Evolutionary conservation across 179 eudicot species (phyloP).

Genomic region (Heliamphora pulchella): DNA sequence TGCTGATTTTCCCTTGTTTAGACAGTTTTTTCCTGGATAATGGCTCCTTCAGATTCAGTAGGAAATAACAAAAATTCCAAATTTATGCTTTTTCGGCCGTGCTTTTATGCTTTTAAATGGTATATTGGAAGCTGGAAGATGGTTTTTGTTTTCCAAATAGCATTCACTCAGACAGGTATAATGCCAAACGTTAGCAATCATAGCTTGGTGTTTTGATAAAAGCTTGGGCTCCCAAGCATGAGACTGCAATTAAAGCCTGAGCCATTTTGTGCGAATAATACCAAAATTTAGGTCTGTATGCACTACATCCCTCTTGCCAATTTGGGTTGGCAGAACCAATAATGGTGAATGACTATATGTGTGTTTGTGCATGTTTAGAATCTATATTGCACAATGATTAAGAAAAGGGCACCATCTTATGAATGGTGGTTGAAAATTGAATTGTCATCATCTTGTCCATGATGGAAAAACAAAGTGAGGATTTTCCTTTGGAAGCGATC

Average conservation of each 20-base stretch:
- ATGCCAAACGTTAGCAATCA: background rate
- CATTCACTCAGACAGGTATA: background rate
- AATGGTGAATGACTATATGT: background rate
- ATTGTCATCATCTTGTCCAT: background rate
- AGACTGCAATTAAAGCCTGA: background rate
- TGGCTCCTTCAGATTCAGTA: background rate
- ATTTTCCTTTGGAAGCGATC: background rate
- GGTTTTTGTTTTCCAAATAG: background rate
- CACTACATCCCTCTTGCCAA: background rate
- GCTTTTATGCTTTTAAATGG: background rate
- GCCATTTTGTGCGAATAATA: background rate
- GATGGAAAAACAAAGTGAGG: background rate
- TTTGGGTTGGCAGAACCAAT: background rate
- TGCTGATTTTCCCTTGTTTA: too few relatives aligned
- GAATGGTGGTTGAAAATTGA: constrained; percentile 7
- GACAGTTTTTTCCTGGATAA: background rate
- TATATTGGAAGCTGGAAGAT: background rate
- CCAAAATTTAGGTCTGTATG: background rate
- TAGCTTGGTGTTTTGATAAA: background rate
- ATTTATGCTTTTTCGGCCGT: background rate
- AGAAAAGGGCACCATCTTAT: background rate
- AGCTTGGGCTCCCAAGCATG: background rate
- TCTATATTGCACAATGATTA: background rate
- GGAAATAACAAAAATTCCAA: background rate
- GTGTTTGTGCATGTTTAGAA: background rate